These are phyloP conservation scores for Potentilla sterilis DNA, from an alignment of 306 rosid genomes.

Conservation along the genomic window DNA sequence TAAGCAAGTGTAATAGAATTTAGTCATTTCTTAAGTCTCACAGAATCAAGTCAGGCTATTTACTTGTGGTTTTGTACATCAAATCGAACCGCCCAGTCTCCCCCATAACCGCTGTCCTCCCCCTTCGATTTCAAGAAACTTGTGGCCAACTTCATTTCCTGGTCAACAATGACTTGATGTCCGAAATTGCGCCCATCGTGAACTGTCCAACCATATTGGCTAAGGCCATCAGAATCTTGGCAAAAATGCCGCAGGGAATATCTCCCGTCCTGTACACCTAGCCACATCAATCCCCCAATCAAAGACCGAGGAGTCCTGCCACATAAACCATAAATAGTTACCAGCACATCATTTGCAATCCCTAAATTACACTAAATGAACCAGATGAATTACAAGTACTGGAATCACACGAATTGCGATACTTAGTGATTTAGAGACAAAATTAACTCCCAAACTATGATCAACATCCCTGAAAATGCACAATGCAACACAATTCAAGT, in stretches of 20 bases:
- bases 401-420: not conserved
- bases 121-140: conserved; percentile 76
- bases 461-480: not conserved
- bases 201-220: conserved; percentile 78
- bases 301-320: conserved; percentile 83
- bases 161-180: conserved; percentile 76
- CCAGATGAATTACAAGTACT: not conserved
- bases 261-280: conserved; percentile 69
- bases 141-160: conserved; percentile 61
- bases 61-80: conserved; percentile 55
- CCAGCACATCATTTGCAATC: conserved; percentile 4
- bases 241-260: conserved; percentile 56
- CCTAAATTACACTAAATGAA: not conserved
- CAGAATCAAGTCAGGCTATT: conserved; percentile 27
- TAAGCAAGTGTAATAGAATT: conserved; percentile 13
- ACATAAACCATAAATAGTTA: conserved; percentile 15
- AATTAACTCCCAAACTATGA: not conserved
- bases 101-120: conserved; percentile 87
- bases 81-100: conserved; percentile 88
- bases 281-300: conserved; percentile 95
- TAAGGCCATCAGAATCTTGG: conserved; percentile 69
- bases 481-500: not conserved
- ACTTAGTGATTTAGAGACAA: not conserved
- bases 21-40: conserved; percentile 12
- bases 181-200: conserved; percentile 89